Base-by-base conservation (phyloP, 2,329 filamentous ascomycete species). In the Hawksworthiomyces lignivorus region DNA sequence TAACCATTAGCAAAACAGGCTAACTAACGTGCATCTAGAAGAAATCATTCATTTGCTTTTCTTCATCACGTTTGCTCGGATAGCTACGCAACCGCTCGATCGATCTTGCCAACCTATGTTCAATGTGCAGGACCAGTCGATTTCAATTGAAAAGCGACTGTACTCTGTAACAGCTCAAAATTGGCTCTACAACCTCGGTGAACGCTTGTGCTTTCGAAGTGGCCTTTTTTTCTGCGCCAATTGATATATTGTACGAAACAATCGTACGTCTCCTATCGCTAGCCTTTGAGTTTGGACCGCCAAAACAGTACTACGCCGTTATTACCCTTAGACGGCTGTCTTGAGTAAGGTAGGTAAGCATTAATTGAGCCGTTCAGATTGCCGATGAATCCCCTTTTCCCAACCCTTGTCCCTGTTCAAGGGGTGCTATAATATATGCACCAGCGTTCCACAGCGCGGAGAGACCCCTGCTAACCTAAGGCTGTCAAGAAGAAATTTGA, bases 381-480 rank as follows among this genome's bases (percentile, higher is more conserved):
- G 28, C 27, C 36, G 44, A 33, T 31, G 19, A 34, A 33, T 22
- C 38, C 43, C 33, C 39, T 20, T 22, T 36, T n/a, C 20, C 24
- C 8, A 12, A 32, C 24, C 27, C 38, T 38, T 24, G 37, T 15
- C 19, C 34, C 15, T 29, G 38, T 37, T 27, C 35, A 30, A 15
- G 21, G 24, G n/a, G n/a, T 33, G 35, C 24, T 33, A 36, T 41
- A 39, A 20, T 30, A 29, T 27, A 22, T 34, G 35, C 38, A 41
- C 26, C 15, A 20, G 20, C 38, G 15, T 20, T 31, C 15, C 15
- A 18, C 20, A 19, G 26, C 36, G 27, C 31, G 32, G 27, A 31
- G 39, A 31, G 39, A 18, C 32, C 44, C 44, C 37, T 43, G 44
- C 44, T 46, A 27, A 46, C 30, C n/a, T n/a, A n/a, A n/a, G n/a